Base-by-base conservation (phyloP, 192 early-diverging fungal genomes). In the Endogone sp. region DNA sequence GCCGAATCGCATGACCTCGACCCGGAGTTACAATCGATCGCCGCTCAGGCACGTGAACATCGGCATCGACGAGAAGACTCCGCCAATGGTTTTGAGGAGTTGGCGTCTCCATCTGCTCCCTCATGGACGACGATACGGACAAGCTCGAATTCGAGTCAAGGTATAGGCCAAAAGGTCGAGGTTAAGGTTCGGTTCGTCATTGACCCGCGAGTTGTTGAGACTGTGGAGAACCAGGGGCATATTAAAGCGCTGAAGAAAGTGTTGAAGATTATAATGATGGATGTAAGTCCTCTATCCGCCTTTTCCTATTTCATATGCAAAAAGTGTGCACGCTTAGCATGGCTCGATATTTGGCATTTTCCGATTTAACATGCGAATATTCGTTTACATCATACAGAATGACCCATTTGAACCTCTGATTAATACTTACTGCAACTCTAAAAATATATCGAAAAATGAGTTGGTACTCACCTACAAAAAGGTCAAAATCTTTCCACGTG, bases 401-500 rank as follows among this genome's bases (percentile, higher is more conserved):
- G 31, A 55, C 4, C 20, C 13, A 6, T 77, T 77, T 37, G 27
- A 64, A 13, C 16, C 44, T 10, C 60, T 64, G 30, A 77, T 77
- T 68, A 55, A 66, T 10, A 44, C 26, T 2, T 77, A 77, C 26
- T 73, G 76, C 27, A 10, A 29, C 3, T 22, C 23, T 3, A 70
- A 67, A 28, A 37, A 62, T 29, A 3, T 70, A 13, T 44, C 27
- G 3, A 32, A 65, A 20, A 16, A 65, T 2, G n/a, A 49, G 0
- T 10, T 70, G 4, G 55, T 77, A 20, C 73, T 77, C 24, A 73
- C 76, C 2, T 73, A 66, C 58, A 60, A 54, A 0, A 37, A 61
- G 13, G 31, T 62, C 2, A 27, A 72, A 22, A 25, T 77, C 29
- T 64, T 77, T 23, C 71, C 71, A 2, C 66, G 71, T 21, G 72